Base-by-base conservation (phyloP, 192 early-diverging fungal genomes). In the Coemansia sp. region DNA sequence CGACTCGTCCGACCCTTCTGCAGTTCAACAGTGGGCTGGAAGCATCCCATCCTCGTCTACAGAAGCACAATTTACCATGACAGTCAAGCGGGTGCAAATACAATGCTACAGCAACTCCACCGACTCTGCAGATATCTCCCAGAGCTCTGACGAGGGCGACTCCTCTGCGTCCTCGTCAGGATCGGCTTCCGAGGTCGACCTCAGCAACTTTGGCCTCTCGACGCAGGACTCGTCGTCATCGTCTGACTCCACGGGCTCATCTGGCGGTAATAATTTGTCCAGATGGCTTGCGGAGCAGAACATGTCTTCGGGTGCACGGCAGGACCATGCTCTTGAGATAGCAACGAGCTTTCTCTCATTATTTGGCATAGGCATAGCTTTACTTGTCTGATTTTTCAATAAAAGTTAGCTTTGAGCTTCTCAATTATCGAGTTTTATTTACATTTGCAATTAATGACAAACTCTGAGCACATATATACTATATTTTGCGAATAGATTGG, bases 11-110 rank as follows among this genome's bases (percentile, higher is more conserved):
- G 69, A 72, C 70, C 75, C 57, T 57, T 79, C 1, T 13, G 42
- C 37, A 55, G 82, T 53, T 57, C 81, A 84, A 78, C 65, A 29
- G 70, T 86, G 55, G 86, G 86, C 60, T 20, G 75, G 75, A 13
- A 62, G 27, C 34, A 45, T 79, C 17, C 70, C 72, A 31, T 72
- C 79, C n/a, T 55, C 76, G 44, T 82, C 81, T 68, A 54, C 70
- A 17, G 70, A 59, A 22, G 37, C 56, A 2, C 52, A 58, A 2
- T 87, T 82, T 55, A 71, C 65, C 45, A 83, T 84, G 83, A 55
- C 57, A 7, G 58, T 87, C 10, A 64, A 81, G 30, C 83, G 68
- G 38, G 74, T 87, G 3, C 57, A 74, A 8, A 59, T 87, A 42
- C 58, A 77, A 25, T 87, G 86, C 62, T 78, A 79, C 61, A 60